Evolutionary conservation across 768 basidiomycete genomes (phyloP).

Genomic region (Tylopilus vinaceipallidus): DNA sequence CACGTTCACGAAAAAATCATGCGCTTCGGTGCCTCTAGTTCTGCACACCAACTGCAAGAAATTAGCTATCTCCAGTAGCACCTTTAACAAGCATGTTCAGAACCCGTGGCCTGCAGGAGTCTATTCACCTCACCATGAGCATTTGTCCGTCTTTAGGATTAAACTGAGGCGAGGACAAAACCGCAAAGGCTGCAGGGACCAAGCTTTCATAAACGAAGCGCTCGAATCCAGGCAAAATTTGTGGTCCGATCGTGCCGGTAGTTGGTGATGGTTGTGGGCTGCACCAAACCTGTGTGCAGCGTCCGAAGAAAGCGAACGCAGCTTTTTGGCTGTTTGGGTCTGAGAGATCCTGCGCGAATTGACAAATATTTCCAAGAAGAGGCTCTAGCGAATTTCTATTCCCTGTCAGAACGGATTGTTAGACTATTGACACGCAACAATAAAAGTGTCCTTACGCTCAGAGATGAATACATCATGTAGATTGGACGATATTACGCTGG

Average conservation of each 20-base stretch:
- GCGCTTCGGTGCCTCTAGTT: slow-evolving; percentile 78
- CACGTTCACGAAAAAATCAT: slow-evolving; percentile 71
- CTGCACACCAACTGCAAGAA: slow-evolving; percentile 78
- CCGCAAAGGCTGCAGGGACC: slow-evolving; percentile 77
- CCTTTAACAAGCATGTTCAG: slow-evolving; percentile 42
- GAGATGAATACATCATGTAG: slow-evolving; percentile 86
- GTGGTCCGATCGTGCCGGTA: slow-evolving; percentile 30
- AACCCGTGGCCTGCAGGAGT: background rate
- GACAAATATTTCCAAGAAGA: slow-evolving; percentile 71
- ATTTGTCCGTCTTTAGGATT: slow-evolving; percentile 89
- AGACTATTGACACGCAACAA: background rate
- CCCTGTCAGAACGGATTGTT: slow-evolving; percentile 33
- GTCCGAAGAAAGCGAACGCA: slow-evolving; percentile 76
- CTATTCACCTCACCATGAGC: slow-evolving; percentile 57
- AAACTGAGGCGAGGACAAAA: slow-evolving; percentile 76
- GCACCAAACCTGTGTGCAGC: slow-evolving; percentile 68
- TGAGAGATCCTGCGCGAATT: slow-evolving; percentile 69
- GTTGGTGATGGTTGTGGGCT: slow-evolving; percentile 40
- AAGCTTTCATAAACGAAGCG: slow-evolving; percentile 86
- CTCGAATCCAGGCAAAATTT: slow-evolving; percentile 83
- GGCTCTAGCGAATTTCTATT: slow-evolving; percentile 68
- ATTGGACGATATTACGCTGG: slow-evolving; percentile 76
- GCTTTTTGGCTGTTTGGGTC: slow-evolving; percentile 77
- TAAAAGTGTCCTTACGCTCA: slow-evolving; percentile 56
- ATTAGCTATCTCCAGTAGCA: slow-evolving; percentile 85